Evolutionary conservation across 164 flowering plant genomes (phyloP), one percentile per base, ranked within the genome.

Genomic region (Tetracentron sinense): DNA sequence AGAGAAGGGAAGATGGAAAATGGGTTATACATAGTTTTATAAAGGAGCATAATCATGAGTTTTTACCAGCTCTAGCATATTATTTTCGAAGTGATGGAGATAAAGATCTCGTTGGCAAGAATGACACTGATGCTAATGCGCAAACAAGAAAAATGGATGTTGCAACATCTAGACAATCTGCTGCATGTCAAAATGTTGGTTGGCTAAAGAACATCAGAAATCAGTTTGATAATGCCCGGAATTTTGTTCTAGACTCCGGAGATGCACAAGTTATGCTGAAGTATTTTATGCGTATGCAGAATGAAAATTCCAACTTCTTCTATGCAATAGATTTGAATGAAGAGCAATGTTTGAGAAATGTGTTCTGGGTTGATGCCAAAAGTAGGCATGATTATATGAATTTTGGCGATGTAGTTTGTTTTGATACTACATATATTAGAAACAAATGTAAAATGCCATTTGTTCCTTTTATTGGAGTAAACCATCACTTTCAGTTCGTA

Each of bases 291-390:
- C 81, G 74, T 20, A 71, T 82, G 71, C 75, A 80, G 63, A 79
- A 67, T 56, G 77, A 76, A 55, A 78, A 78, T 54, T 74, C 88
- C 28, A 65, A 72, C 42, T 84, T 84, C 75, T 82, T 80, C 59
- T 82, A 82, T 72, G 81, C 83, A 7, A 66, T 82, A 48, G 88
- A 84, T 66, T 65, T 84, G 66, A 75, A 80, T 71, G 83, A 80
- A 55, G 84, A 82, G 42, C 81, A 77, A 23, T 73, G 78, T 2
- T 55, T 84, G 52, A 77, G 81, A 63, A 82, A 77, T 67, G 53
- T 80, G 50, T 80, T 84, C 52, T 84, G 88, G 88, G 79, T 82
- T 52, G 88, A 84, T 75, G 84, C 81, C 4, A 82, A 82, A 58
- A 74, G 84, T 56, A 73, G 84, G 66, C 62, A 63, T 30, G 84